phyloP scores from a whole-genome alignment of 1,139 yeast species.

The Debaryomyces coudertii region DNA sequence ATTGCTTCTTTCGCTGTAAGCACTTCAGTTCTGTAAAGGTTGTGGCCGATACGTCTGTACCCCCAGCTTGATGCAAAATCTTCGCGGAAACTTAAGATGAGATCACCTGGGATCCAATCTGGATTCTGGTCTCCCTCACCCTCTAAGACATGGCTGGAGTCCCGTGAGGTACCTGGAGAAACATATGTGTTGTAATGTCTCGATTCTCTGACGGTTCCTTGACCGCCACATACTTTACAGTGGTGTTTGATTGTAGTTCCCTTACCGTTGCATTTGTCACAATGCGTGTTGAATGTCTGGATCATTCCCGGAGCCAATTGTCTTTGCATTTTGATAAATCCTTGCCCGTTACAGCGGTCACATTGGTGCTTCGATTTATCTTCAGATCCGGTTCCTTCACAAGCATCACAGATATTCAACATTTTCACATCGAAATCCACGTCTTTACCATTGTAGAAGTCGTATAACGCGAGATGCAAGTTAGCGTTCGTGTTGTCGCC shows the following conservation, averaged over 20 bases:
- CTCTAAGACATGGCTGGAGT: slow-evolving; percentile 56
- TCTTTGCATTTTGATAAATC: slow-evolving; percentile 64
- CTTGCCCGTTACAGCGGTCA: slow-evolving; percentile 71
- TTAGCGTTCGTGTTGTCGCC: slow-evolving; percentile 69
- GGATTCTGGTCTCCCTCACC: slow-evolving; percentile 90
- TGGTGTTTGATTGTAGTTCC: slow-evolving; percentile 67
- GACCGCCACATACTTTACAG: slow-evolving; percentile 74
- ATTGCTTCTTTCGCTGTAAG: slow-evolving; percentile 72
- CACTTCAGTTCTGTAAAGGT: slow-evolving; percentile 81
- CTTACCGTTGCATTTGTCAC: slow-evolving; percentile 79
- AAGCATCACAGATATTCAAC: slow-evolving; percentile 73
- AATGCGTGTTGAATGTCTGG: slow-evolving; percentile 77
- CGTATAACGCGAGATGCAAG: slow-evolving; percentile 59
- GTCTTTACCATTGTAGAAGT: slow-evolving; percentile 70
- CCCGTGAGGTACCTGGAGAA: slow-evolving; percentile 70
- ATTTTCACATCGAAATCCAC: slow-evolving; percentile 66
- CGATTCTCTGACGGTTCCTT: slow-evolving; percentile 58
- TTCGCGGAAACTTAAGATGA: slow-evolving; percentile 62
- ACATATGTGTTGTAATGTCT: slow-evolving; percentile 66
- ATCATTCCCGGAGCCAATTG: slow-evolving; percentile 91
- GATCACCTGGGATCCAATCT: slow-evolving; percentile 80
- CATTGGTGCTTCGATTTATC: slow-evolving; percentile 75
- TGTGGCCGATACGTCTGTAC: slow-evolving; percentile 74
- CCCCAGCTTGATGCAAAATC: slow-evolving; percentile 67
- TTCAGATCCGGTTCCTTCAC: slow-evolving; percentile 83